A percentile compares a stretch with the other conserved stretches of the same genome.
phyloP scores from a whole-genome alignment of 2,329 filamentous ascomycete species.

The Alternaria sp. region DNA sequence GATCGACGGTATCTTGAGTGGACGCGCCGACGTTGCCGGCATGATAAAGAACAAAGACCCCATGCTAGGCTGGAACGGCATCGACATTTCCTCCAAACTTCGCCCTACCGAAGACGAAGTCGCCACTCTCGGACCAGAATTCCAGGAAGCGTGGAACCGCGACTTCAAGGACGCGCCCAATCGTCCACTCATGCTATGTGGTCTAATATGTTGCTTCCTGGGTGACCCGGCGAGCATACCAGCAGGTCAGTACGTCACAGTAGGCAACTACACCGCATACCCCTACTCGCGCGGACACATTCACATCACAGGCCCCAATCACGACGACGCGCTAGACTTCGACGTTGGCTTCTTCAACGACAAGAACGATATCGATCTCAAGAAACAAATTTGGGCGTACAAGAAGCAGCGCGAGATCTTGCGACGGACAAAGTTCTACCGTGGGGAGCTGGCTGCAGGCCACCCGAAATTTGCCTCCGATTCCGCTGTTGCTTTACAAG shows the following conservation, averaged over 20 bases:
- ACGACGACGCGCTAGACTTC: constrained; percentile 62
- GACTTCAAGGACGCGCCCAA: constrained; percentile 61
- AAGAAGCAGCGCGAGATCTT: constrained; percentile 70
- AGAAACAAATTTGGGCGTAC: constrained; percentile 69
- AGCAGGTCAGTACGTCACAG: constrained; percentile 61
- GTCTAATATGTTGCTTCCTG: constrained; percentile 46
- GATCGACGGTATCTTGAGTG: constrained; percentile 63
- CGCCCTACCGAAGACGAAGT: constrained; percentile 64
- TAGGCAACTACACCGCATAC: constrained; percentile 65
- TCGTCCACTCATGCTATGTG: constrained; percentile 60
- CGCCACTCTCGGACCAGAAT: constrained; percentile 61
- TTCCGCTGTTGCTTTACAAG: constrained; percentile 28
- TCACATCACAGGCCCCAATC: constrained; percentile 63
- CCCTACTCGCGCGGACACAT: constrained; percentile 69
- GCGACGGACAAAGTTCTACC: constrained; percentile 63
- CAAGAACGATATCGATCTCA: constrained; percentile 64
- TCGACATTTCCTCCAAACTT: constrained; percentile 66
- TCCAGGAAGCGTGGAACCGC: constrained; percentile 63
- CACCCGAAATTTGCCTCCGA: constrained; percentile 36
- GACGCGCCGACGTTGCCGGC: constrained; percentile 57
- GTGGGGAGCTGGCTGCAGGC: constrained; percentile 47
- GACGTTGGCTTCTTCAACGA: constrained; percentile 66
- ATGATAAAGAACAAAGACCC: constrained; percentile 60
- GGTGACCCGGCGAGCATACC: constrained; percentile 43
- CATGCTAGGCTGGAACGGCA: constrained; percentile 65